Evolutionary conservation across 805 yeast species (phyloP), one percentile per base, ranked within the genome.

Genomic region (Tetrapisispora iriomotensis): DNA sequence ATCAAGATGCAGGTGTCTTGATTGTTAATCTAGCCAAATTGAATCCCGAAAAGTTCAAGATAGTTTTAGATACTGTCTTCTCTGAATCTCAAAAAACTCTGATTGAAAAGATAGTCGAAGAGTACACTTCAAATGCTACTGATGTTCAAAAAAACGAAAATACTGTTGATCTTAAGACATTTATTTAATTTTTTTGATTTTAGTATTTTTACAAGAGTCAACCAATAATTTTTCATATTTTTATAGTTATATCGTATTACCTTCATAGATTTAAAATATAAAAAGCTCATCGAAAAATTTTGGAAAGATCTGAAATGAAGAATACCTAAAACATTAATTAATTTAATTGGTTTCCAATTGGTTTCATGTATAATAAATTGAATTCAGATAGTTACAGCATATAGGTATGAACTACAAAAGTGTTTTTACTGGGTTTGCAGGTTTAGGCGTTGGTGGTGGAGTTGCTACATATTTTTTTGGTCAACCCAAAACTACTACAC

Each of bases 41-140:
- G 36, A 62, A 67, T 41, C 65, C 77, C 0, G 60, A 51, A 1
- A 51, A 62, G 8, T 79, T 80, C 61, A 79, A 78, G 45, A 29
- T 35, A 0, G 72, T 69, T 3, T 64, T 78, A 12, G 64, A 54
- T 21, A 55, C 51, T 1, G 49, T 50, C 0, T 54, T 78, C 14
- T 61, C 61, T 24, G 56, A 47, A 0, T 60, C 58, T 0, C 78
- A 77, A 47, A 56, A 40, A 26, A 23, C 31, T 5, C 29, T 21
- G 13, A 38, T 44, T n/a, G 51, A 52, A 36, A 35, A 65, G 14
- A 40, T 48, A 18, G 34, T 39, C 13, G 42, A 39, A 21, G 22
- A 34, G 18, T 23, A 37, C n/a, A 28, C 32, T 6, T 6, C 6
- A 3, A 13, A 21, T 7, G 8, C 29, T 12, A 5, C n/a, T 6